Conservation (phyloP, 345 rosid genomes). For the Cardamine resedifolia region DNA sequence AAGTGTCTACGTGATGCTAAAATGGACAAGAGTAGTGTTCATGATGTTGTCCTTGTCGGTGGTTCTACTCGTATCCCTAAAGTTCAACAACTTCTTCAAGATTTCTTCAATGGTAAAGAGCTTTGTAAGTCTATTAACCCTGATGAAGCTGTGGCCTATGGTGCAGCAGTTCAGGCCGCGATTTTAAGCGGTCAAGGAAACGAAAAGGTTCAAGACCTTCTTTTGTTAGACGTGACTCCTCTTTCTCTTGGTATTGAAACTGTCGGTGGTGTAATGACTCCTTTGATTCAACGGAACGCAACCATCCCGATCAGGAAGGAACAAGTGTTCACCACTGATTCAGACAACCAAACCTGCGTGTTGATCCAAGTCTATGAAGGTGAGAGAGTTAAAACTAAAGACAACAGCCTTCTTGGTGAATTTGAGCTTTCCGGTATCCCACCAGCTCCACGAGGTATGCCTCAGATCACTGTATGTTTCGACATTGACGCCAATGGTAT, state of each 20-base stretch:
- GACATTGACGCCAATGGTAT: no score
- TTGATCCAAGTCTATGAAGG: neutral
- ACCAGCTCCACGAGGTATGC: no score
- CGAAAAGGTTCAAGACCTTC: neutral
- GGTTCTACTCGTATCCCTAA: slow-evolving; percentile 46
- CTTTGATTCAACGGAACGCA: slow-evolving; percentile 36
- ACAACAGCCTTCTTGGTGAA: no score
- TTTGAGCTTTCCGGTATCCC: no score
- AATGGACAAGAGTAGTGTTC: neutral
- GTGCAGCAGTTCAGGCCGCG: slow-evolving; percentile 45
- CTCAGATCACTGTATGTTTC: no score
- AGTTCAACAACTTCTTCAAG: slow-evolving; percentile 42
- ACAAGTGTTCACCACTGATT: neutral
- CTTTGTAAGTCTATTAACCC: slow-evolving; percentile 67
- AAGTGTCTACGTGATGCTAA: neutral
- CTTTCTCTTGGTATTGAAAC: neutral
- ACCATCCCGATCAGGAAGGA: neutral
- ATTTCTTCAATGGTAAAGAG: slow-evolving; percentile 43
- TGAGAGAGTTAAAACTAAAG: neutral
- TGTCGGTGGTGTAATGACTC: neutral
- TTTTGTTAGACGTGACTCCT: neutral
- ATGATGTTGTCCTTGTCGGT: neutral
- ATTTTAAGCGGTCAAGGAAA: neutral
- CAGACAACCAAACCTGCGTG: neutral
- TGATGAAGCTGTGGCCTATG: slow-evolving; percentile 67